Base-by-base conservation (phyloP, 768 basidiomycete genomes). In the Dacryopinax spathularia region DNA sequence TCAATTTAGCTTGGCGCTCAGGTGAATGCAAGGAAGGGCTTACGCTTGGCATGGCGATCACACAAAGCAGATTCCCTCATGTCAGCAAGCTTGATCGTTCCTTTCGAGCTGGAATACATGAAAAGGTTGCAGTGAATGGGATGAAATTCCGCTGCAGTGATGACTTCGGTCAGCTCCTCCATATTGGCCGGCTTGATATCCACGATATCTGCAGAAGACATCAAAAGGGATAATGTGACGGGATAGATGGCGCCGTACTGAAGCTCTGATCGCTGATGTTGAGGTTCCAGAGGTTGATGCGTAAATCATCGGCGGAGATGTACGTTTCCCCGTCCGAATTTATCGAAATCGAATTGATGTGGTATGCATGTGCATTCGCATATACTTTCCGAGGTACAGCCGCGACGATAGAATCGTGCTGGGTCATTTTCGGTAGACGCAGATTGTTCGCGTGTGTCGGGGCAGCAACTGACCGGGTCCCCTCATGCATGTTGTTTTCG, bases 181-280 rank as follows among this genome's bases (percentile, higher is more conserved):
- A 99, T 99, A 76, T 99, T 99, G 70, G 91, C 85, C 1, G 96
- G 96, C 74, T 99, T 99, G 83, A 99, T 98, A 75, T 99, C 96
- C 67, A 99, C 94, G 71, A 99, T 98, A 77, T 99, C 96, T 99
- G 69, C 13, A 61, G n/a, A 37, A 20, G 44, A 39, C 31, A 27
- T 25, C 25, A n/a, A 60, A 12, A 31, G 48, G 59, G 36, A 48
- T 10, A 68, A 44, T 31, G 43, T 31, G 15, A 20, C 43, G 36
- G 27, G 27, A 48, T 33, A 62, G 34, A 56, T 61, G 62, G 37
- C 41, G 18, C 82, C 93, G 75, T 68, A 98, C 96, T 99, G 76
- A 99, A 99, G 74, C 93, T 96, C 77, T 96, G 93, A 78, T 99
- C 94, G 68, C 89, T 92, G 75, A 97, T 97, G 72, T 91, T 89